Evolutionary conservation across 345 rosid species (phyloP), one percentile per base, ranked within the genome.

Genomic region (Firmiana major): DNA sequence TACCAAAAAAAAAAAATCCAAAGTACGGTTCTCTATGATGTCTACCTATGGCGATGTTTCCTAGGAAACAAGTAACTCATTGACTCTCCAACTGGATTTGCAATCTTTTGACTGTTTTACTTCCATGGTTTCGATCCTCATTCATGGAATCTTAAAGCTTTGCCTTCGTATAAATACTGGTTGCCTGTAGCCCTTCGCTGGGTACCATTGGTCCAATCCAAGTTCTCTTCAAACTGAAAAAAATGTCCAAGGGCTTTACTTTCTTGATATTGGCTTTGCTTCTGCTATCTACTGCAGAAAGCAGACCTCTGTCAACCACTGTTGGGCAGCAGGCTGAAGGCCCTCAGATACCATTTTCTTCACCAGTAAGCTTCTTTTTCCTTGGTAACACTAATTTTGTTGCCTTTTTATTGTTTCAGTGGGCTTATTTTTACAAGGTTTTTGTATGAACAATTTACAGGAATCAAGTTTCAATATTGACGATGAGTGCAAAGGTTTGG

Each of bases 401-500:
- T 53, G 13, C 10, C 0, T 67, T 26, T 45, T 68, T 15, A 8
- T 59, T 13, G 31, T 42, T 46, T 31, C 60, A 17, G 24, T 22
- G 54, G 46, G 66, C 6, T 11, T 71, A 34, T 73, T 31, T 54
- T 21, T 40, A 51, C 42, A 4, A 9, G 17, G 9, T 42, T 42
- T 67, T 75, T 38, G 19, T 64, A 68, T 38, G 8, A 58, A 3
- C 34, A 81, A 17, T 65, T 68, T n/a, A 2, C 68, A 78, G 85
- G 84, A 82, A 81, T 82, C 77, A 36, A 73, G 77, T 70, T 74
- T 65, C 59, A 31, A 31, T 31, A 80, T 74, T 40, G 68, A 62
- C 54, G 88, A 77, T 51, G 89, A 78, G n/a, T 89, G 89, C 79
- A 68, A 51, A 58, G 81, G 76, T 31, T 38, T 81, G 62, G 83